phyloP scores from a whole-genome alignment of 495 filamentous ascomycete genomes.

The Aspergillus taichungensis region DNA sequence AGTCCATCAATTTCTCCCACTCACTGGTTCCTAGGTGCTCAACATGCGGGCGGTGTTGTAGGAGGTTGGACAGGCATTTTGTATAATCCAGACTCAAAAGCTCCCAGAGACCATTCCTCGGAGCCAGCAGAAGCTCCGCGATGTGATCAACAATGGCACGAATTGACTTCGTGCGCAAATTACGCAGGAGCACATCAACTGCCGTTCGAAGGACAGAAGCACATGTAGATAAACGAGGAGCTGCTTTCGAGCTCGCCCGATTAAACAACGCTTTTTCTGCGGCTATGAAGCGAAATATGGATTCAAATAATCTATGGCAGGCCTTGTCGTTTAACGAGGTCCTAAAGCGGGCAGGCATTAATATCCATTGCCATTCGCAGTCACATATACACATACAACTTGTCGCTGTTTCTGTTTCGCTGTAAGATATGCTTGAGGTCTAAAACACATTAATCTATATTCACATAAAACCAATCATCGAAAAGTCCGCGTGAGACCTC shows the following conservation, averaged over 20 bases:
- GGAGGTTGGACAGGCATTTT: conserved; percentile 59
- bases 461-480: conserved; percentile 19
- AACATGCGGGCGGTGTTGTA: conserved; percentile 65
- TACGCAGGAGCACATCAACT: conserved; percentile 57
- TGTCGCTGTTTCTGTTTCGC: conserved; percentile 46
- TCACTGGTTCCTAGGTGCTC: conserved; percentile 62
- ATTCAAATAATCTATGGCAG: conserved; percentile 75
- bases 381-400: conserved; percentile 38
- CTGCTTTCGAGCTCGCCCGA: conserved; percentile 40
- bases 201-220: conserved; percentile 64
- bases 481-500: conserved; percentile 12
- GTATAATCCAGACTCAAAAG: conserved; percentile 72
- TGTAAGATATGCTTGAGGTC: conserved; percentile 57
- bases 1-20: conserved; percentile 61
- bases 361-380: conserved; percentile 1
- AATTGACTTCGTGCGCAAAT: conserved; percentile 66
- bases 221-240: conserved; percentile 55
- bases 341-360: conserved; percentile 24
- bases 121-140: conserved; percentile 56
- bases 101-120: conserved; percentile 51
- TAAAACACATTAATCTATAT: conserved; percentile 15
- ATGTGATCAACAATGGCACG: conserved; percentile 74
- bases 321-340: conserved; percentile 58
- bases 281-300: conserved; percentile 60
- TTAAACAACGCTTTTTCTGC: conserved; percentile 58